A percentile compares a stretch with the other conserved stretches of the same genome.
Conservation (phyloP, 2,329 filamentous ascomycete genomes). For the Lasiodiplodia citricola region DNA sequence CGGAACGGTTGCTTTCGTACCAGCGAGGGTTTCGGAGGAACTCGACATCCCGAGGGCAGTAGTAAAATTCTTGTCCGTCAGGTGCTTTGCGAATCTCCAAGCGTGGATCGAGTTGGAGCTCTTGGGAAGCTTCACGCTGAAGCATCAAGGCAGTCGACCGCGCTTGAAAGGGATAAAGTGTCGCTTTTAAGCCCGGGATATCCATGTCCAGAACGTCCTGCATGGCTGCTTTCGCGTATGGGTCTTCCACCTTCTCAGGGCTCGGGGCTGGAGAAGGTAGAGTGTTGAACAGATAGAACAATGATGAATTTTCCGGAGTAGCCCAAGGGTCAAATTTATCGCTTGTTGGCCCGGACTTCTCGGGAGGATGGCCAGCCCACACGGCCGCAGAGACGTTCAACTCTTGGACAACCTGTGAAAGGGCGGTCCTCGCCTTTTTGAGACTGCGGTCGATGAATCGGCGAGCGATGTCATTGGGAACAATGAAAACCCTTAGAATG, state of each 20-base stretch:
- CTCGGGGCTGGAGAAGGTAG: conserved; percentile 70
- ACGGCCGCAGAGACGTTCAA: conserved; percentile 62
- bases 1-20: conserved; percentile 77
- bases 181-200: conserved; percentile 62
- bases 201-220: conserved; percentile 57
- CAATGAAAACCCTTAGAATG: conserved; percentile 62
- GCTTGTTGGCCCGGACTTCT: conserved; percentile 25
- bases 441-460: conserved; percentile 58
- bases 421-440: conserved; percentile 50
- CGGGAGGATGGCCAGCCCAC: conserved; percentile 59
- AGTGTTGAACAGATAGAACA: conserved; percentile 75
- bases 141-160: conserved; percentile 84
- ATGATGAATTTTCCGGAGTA: conserved; percentile 54
- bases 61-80: conserved; percentile 68
- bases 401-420: conserved; percentile 55
- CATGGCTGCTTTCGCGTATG: conserved; percentile 60
- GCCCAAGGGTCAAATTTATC: conserved; percentile 48
- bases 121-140: conserved; percentile 73
- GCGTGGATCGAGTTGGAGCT: conserved; percentile 73
- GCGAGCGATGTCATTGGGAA: conserved; percentile 69
- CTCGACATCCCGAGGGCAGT: conserved; percentile 67
- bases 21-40: conserved; percentile 69
- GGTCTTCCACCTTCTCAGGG: conserved; percentile 55
- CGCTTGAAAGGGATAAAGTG: conserved; percentile 78
- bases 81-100: conserved; percentile 67